These are phyloP conservation scores for Hypomontagnella monticulosa DNA, from an alignment of 495 filamentous ascomycete species.

Conservation along the genomic window DNA sequence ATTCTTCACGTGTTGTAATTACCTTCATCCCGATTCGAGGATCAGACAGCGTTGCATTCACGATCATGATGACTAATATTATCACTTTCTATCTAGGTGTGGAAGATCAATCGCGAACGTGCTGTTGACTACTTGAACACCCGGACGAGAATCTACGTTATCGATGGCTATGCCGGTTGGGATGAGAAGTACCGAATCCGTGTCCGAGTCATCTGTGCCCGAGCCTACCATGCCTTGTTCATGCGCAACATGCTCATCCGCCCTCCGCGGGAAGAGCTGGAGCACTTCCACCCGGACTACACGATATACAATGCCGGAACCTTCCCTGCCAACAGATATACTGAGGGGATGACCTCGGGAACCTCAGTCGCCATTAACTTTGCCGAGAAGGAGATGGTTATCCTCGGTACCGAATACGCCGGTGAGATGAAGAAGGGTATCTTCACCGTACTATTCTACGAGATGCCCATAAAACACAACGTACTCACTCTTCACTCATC, in stretches of 20 bases:
- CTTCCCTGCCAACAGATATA: constrained; percentile 98
- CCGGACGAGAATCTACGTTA: constrained; percentile 96
- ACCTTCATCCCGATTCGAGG: constrained; percentile 39
- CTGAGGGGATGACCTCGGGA: constrained; percentile 96
- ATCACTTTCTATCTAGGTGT: constrained; percentile 71
- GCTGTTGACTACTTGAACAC: constrained; percentile 99
- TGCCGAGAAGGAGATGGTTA: constrained; percentile 88
- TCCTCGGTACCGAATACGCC: constrained; percentile 98
- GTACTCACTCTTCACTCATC: constrained; percentile 97
- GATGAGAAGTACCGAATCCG: constrained; percentile 97
- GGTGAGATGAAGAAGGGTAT: constrained; percentile 99
- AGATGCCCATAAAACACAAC: constrained; percentile 99
- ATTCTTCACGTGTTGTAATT: constrained; percentile 36
- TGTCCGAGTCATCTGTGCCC: constrained; percentile 97
- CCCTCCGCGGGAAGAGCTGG: constrained; percentile 85
- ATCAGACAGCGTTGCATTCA: background rate
- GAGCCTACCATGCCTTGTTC: constrained; percentile 99
- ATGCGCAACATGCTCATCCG: constrained; percentile 99
- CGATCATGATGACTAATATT: constrained; percentile 16
- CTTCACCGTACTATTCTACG: constrained; percentile 99
- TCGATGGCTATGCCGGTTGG: constrained; percentile 98
- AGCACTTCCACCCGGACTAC: constrained; percentile 98
- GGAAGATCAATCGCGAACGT: constrained; percentile 99
- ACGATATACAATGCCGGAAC: constrained; percentile 99
- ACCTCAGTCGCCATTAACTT: constrained; percentile 86